Evolutionary conservation across 1,284 basidiomycete genomes (phyloP).

Genomic region (Earliella scabrosa): DNA sequence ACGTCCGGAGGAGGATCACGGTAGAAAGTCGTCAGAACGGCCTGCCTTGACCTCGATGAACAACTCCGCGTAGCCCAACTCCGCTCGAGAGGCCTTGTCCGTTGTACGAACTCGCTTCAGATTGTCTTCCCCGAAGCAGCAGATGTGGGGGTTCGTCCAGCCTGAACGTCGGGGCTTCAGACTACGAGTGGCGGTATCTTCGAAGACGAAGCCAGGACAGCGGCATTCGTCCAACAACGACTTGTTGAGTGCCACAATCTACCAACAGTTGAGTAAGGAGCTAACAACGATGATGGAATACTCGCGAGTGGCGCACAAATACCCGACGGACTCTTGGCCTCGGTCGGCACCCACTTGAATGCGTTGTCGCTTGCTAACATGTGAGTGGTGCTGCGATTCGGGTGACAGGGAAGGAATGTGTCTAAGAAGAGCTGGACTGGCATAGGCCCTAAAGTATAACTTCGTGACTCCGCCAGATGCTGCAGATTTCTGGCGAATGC

Average conservation of each 20-base stretch:
- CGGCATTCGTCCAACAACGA: slow-evolving; percentile 2
- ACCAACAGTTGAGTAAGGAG: no score
- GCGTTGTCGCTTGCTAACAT: not conserved
- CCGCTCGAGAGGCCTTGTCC: not conserved
- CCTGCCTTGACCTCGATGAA: slow-evolving; percentile 9
- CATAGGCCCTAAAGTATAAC: not conserved
- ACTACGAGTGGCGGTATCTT: not conserved
- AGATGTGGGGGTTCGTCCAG: slow-evolving; percentile 4
- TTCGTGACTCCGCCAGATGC: not conserved
- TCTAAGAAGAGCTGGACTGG: not conserved
- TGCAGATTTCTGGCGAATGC: not conserved
- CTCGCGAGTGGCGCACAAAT: no score
- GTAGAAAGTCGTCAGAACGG: not conserved
- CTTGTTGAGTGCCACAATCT: no score
- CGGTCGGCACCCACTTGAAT: not conserved
- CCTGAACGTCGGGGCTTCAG: not conserved
- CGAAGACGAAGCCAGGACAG: slow-evolving; percentile 9
- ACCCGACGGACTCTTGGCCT: no score
- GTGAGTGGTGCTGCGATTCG: no score
- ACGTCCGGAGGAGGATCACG: not conserved
- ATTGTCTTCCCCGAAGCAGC: not conserved
- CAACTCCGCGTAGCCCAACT: slow-evolving; percentile 7
- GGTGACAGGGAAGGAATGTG: not conserved
- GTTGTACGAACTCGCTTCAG: not conserved
- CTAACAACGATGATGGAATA: no score